Conservation (phyloP, 2,329 filamentous ascomycete species). For the Phaeosphaeriaceae sp. region DNA sequence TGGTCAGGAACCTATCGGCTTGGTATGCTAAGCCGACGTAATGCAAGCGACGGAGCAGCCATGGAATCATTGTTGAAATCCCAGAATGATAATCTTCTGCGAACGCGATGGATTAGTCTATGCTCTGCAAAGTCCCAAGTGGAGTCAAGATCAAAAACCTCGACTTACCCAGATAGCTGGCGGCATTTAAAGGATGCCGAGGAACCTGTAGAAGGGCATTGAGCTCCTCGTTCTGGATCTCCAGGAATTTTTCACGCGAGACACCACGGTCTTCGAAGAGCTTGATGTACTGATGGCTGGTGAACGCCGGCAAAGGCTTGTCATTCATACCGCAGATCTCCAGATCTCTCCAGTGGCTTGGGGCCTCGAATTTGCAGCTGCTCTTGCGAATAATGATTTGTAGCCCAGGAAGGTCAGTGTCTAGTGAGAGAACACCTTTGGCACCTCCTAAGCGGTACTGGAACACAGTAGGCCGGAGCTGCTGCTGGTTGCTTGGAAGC, state of each 20-base stretch:
- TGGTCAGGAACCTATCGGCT: slow-evolving; percentile 73
- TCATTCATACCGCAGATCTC: slow-evolving; percentile 77
- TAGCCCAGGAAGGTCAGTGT: slow-evolving; percentile 65
- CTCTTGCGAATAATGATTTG: too few relatives aligned
- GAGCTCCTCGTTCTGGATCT: slow-evolving; percentile 71
- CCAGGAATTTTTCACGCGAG: slow-evolving; percentile 65
- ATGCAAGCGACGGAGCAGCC: slow-evolving; percentile 68
- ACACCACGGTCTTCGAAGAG: slow-evolving; percentile 82
- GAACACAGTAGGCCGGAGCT: slow-evolving; percentile 55
- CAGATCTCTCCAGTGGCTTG: slow-evolving; percentile 60
- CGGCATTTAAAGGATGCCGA: slow-evolving; percentile 67
- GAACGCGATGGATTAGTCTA: neutral
- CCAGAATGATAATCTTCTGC: slow-evolving; percentile 66
- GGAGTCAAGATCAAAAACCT: neutral
- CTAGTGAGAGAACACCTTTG: slow-evolving; percentile 70
- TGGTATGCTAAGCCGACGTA: slow-evolving; percentile 70
- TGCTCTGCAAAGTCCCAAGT: neutral
- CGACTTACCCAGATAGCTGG: slow-evolving; percentile 63
- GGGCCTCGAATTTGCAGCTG: slow-evolving; percentile 69
- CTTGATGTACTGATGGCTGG: slow-evolving; percentile 85
- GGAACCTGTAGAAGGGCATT: slow-evolving; percentile 69
- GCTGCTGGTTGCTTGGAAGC: slow-evolving; percentile 54
- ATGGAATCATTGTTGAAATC: slow-evolving; percentile 66
- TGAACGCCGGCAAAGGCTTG: slow-evolving; percentile 71
- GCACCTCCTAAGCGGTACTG: slow-evolving; percentile 78